Conservation (phyloP, 768 basidiomycete genomes). For the Lactifluus rugatus region DNA sequence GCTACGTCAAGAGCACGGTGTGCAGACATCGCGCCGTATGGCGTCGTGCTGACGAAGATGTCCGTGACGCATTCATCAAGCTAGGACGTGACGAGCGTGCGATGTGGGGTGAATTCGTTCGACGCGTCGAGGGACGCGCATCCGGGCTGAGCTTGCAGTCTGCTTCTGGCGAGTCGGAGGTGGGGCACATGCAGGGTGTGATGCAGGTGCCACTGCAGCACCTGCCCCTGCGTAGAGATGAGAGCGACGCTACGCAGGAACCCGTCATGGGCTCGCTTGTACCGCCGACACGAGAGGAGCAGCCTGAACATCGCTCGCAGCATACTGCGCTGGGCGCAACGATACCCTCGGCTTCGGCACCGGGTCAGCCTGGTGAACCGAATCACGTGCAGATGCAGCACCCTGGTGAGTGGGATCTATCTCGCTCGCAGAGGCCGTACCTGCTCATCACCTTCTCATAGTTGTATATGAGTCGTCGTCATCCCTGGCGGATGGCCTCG, state of each 20-base stretch:
- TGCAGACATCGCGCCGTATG: conserved; percentile 64
- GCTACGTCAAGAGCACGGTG: conserved; percentile 67
- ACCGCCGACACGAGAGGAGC: conserved; percentile 22
- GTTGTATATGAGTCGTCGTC: conserved; percentile 17
- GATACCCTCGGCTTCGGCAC: conserved; percentile 4
- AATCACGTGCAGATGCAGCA: conserved; percentile 14
- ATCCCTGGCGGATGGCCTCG: conserved; percentile 17
- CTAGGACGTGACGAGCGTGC: conserved; percentile 49
- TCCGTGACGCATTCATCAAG: conserved; percentile 43
- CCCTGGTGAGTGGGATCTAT: conserved; percentile 5
- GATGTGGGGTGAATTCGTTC: conserved; percentile 62
- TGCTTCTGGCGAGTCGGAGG: conserved; percentile 14
- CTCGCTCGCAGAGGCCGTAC: not conserved
- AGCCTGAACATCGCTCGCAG: conserved; percentile 10
- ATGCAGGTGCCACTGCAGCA: conserved; percentile 14
- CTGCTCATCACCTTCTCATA: not conserved
- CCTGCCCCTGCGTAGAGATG: conserved; percentile 17
- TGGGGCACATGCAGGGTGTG: conserved; percentile 13
- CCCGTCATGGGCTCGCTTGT: conserved; percentile 25
- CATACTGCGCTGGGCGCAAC: not conserved
- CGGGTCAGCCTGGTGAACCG: conserved; percentile 13
- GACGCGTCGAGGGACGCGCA: conserved; percentile 44
- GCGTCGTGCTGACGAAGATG: conserved; percentile 40
- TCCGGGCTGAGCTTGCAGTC: conserved; percentile 10
- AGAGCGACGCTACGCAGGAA: conserved; percentile 18